A percentile compares a stretch with the other conserved stretches of the same genome.
Conservation (phyloP, 1,284 basidiomycete species). For the Malassezia caprae region DNA sequence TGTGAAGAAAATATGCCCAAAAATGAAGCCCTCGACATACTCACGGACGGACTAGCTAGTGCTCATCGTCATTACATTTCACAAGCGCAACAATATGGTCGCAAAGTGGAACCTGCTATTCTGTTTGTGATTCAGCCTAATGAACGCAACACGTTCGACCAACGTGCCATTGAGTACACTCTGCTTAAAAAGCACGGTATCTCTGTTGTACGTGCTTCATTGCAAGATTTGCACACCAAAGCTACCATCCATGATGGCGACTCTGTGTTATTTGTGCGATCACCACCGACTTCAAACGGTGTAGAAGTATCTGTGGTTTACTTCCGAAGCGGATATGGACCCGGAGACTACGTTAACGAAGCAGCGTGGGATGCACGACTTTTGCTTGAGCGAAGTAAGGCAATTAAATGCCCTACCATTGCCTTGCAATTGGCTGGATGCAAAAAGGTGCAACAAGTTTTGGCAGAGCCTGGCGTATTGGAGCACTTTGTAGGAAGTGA, state of each 20-base stretch:
- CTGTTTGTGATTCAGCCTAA: conserved; percentile 79
- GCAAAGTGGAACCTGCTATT: conserved; percentile 50
- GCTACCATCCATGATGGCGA: conserved; percentile 6
- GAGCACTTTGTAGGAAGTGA: conserved; percentile 55
- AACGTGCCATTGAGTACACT: conserved; percentile 76
- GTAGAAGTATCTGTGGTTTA: conserved; percentile 73
- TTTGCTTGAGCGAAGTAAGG: conserved; percentile 64
- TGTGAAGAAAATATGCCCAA: conserved; percentile 58
- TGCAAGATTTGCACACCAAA: conserved; percentile 23
- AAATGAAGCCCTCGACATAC: conserved; percentile 63
- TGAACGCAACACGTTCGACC: conserved; percentile 95
- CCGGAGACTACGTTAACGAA: conserved; percentile 63
- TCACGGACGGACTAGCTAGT: conserved; percentile 66
- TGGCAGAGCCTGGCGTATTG: conserved; percentile 64
- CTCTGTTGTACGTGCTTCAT: conserved; percentile 24
- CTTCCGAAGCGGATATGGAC: conserved; percentile 77
- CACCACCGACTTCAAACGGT: neutral
- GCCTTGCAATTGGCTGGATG: conserved; percentile 85
- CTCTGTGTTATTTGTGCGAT: conserved; percentile 3
- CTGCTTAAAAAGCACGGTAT: conserved; percentile 57
- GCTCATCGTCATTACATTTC: conserved; percentile 67
- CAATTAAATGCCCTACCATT: conserved; percentile 87
- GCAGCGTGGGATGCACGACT: conserved; percentile 63
- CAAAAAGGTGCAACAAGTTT: conserved; percentile 88
- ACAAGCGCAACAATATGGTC: neutral